Base-by-base conservation (phyloP, 164 flowering plant genomes). In the Cinnamomum micranthum region DNA sequence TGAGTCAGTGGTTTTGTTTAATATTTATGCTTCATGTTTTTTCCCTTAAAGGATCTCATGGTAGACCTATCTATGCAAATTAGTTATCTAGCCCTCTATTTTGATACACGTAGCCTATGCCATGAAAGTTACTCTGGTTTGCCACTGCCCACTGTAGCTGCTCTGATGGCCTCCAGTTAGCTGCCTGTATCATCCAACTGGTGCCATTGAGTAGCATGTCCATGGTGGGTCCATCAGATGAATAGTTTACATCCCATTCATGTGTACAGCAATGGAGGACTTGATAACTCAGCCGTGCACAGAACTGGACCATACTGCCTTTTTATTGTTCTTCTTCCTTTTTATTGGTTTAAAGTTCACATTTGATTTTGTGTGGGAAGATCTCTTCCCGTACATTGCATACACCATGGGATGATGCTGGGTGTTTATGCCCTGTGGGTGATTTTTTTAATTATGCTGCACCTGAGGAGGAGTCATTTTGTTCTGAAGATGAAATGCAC, bases 381-480 rank as follows among this genome's bases (percentile, higher is more conserved):
- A 84, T 96, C 82, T 91, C 98, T 23, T 88, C 98, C 1, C 88
- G 97, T 24, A 89, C 99, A 24, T 73, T 96, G 87, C 93, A 96
- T 79, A 75, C 93, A 81, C 89, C 97, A 50, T 94, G 99, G 99
- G 97, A 96, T 83, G 88, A 86, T 69, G 99, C 97, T 75, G 99
- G 99, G 41, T 93, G 99, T 79, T 86, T 96, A 78, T 96, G 99
- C 72, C 99, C 99, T 41, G 91, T 93, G 65, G 98, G 97, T 23
- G 99, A 96, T 81, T 85, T 93, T 64, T 94, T 91, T 77, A 96
- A 96, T 76, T 96, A 96, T 78, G 87, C 88, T 80, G 91, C 97
- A 55, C 99, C 99, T 64, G 93, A 86, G 64, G 93, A 83, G 71
- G 93, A 88, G 27, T 41, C 71, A 24, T 59, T 47, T 70, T 50